These are phyloP conservation scores for Aspergillus sergii DNA, from an alignment of 2,329 filamentous ascomycete genomes.

Conservation along the genomic window DNA sequence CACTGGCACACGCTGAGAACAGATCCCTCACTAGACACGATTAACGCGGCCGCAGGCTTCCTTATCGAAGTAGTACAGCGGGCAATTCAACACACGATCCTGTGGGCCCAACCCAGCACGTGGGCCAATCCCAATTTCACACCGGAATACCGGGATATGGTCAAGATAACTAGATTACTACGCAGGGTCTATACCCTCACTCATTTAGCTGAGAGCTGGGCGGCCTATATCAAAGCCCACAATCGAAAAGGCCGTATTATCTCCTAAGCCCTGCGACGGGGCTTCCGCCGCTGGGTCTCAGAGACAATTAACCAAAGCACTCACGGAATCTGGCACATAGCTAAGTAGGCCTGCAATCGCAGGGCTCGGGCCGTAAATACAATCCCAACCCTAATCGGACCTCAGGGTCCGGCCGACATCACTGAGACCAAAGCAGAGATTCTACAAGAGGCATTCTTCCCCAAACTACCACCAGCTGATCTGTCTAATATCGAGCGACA, in stretches of 20 bases:
- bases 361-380: conserved; percentile 20
- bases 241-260: neutral
- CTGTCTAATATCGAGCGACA: conserved; percentile 10
- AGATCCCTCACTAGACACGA: too few relatives aligned
- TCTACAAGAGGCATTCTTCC: neutral
- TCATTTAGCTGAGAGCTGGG: neutral
- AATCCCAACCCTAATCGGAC: conserved; percentile 2
- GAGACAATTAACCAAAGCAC: neutral
- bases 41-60: too few relatives aligned
- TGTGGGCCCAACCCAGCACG: conserved; percentile 20
- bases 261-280: neutral
- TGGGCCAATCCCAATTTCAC: neutral
- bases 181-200: too few relatives aligned
- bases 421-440: neutral
- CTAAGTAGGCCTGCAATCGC: conserved; percentile 17
- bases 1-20: neutral
- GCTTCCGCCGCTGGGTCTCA: neutral
- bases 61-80: too few relatives aligned
- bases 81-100: too few relatives aligned
- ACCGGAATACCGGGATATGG: too few relatives aligned
- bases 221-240: neutral
- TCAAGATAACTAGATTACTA: too few relatives aligned
- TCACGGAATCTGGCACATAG: too few relatives aligned
- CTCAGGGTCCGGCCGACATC: neutral
- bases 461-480: neutral